A percentile compares a stretch with the other conserved stretches of the same genome.
These are phyloP conservation scores for Pseudogymnoascus sp. DNA, from an alignment of 2,329 filamentous ascomycete genomes.

Conservation along the genomic window DNA sequence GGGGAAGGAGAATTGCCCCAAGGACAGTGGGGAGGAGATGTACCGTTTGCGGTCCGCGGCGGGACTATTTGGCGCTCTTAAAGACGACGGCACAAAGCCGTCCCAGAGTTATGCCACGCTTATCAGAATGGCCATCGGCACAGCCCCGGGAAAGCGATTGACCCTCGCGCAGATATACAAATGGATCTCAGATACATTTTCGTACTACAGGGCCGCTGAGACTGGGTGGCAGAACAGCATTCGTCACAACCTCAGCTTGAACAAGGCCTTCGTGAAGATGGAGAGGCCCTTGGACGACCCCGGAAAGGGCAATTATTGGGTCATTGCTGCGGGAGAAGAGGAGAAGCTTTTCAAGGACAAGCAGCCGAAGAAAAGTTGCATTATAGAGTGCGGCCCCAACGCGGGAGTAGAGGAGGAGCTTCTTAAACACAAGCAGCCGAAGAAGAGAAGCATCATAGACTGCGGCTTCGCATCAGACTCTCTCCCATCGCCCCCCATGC, in stretches of 20 bases:
- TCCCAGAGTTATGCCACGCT: constrained; percentile 88
- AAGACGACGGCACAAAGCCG: constrained; percentile 84
- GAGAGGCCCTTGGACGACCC: constrained; percentile 95
- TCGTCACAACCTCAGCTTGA: constrained; percentile 90
- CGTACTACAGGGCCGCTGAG: constrained; percentile 77
- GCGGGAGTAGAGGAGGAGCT: constrained; percentile 88
- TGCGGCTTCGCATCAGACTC: constrained; percentile 33
- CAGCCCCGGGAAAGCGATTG: constrained; percentile 72
- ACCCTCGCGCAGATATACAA: constrained; percentile 97
- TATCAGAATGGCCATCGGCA: constrained; percentile 93
- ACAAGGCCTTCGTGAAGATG: constrained; percentile 94
- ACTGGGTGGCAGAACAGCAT: constrained; percentile 99
- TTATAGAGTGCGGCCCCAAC: constrained; percentile 43
- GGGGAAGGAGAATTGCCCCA: constrained; percentile 52
- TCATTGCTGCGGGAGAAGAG: constrained; percentile 84
- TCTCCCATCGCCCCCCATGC: constrained; percentile 14
- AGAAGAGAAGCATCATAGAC: constrained; percentile 53
- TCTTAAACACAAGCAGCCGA: constrained; percentile 72
- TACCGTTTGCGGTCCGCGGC: constrained; percentile 67
- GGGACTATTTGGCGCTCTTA: constrained; percentile 70
- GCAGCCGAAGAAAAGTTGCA: constrained; percentile 51
- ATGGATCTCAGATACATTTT: constrained; percentile 95
- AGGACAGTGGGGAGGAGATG: constrained; percentile 24
- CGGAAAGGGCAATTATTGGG: constrained; percentile 97
- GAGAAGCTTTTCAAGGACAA: constrained; percentile 85